phyloP scores from a whole-genome alignment of 2,329 filamentous ascomycete genomes.

The Xylaria multiplex region DNA sequence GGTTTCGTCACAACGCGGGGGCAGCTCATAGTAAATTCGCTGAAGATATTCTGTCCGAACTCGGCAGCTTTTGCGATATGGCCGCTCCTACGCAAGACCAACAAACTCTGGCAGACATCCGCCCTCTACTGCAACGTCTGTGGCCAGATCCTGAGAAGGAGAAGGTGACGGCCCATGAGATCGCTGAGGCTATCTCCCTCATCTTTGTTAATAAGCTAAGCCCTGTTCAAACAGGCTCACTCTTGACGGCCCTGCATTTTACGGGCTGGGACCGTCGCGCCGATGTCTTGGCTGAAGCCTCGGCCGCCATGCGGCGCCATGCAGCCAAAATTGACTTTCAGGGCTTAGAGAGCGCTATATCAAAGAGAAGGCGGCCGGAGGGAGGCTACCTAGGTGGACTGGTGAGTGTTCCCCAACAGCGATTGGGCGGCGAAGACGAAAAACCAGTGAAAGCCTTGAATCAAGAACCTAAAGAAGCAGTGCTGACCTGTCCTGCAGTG shows the following conservation, averaged over 20 bases:
- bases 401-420: conserved; percentile 61
- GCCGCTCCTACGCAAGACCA: conserved; percentile 38
- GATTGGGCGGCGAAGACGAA: neutral
- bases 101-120: conserved; percentile 64
- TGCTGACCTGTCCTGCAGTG: conserved; percentile 57
- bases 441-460: neutral
- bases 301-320: conserved; percentile 82
- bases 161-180: conserved; percentile 77
- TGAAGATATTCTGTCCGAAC: conserved; percentile 9
- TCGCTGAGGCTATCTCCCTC: conserved; percentile 87
- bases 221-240: conserved; percentile 85
- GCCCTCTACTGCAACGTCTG: conserved; percentile 76
- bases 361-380: conserved; percentile 68
- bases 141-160: conserved; percentile 66
- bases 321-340: conserved; percentile 76
- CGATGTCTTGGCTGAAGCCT: conserved; percentile 87
- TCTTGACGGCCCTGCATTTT: conserved; percentile 92
- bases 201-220: conserved; percentile 92
- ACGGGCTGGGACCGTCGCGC: conserved; percentile 85
- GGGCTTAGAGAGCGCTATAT: conserved; percentile 69
- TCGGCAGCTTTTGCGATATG: conserved; percentile 22
- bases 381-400: conserved; percentile 85
- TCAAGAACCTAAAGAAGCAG: neutral
- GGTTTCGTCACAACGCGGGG: neutral
- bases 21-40: conserved; percentile 5